Evolutionary conservation across 129 eudicot genomes (phyloP), one percentile per base, ranked within the genome.

Genomic region (Arctium lappa): DNA sequence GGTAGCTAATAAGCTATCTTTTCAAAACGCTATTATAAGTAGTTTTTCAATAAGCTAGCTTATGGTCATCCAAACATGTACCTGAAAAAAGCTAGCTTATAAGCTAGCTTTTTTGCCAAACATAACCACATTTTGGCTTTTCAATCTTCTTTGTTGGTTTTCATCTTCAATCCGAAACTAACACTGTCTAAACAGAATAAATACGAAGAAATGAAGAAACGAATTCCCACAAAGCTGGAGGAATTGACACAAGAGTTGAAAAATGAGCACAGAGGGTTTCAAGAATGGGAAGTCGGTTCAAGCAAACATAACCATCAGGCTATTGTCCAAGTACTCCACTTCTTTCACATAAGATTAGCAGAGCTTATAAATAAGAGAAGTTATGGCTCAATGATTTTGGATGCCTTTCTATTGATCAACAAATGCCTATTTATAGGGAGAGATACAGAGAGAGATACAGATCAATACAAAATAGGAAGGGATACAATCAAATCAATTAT

Each of bases 261-360:
- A 36, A 71, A 72, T 37, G 82, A 84, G 56, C 88, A 83, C 81
- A 84, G 78, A 77, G 90, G 86, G 69, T 87, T 87, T 81, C 68
- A 76, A 16, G 82, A 84, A 73, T 87, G 88, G 88, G 79, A 78
- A 8, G 53, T 1, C 10, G 44, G 37, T 70, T 75, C 72, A 22
- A 80, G 63, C 78, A 84, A 73, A 68, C 68, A 40, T 37, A 81
- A 87, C 32, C 90, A 87, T 84, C 83, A 63, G n/a, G 80, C 90
- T 78, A 81, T 87, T 81, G 72, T 87, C 39, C 88, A 87, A 79
- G 90, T 84, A 84, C 38, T 31, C 63, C 48, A 32, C 29, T 48
- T 80, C 33, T 71, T 36, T 69, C 40, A 69, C 46, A n/a, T 69
- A 60, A 53, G 22, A 50, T 2, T 31, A 39, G 7, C 13, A 38